phyloP scores from a whole-genome alignment of 2,329 filamentous ascomycete species.

The Monosporascus ibericus region DNA sequence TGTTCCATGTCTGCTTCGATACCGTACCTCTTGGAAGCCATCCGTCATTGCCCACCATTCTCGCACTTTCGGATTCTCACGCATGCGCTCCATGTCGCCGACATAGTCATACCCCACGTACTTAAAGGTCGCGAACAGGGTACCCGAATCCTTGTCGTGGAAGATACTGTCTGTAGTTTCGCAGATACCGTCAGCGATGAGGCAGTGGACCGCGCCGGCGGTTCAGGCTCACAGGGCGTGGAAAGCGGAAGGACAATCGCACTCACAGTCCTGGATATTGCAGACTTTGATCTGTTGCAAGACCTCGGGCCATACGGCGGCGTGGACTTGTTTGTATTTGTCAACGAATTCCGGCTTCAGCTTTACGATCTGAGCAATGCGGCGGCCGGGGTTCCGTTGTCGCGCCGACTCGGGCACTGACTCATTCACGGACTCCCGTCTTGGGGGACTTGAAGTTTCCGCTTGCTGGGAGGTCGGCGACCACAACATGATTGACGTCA shows the following conservation, averaged over 20 bases:
- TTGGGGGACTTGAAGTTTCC: neutral
- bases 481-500: neutral
- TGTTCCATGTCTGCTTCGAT: neutral
- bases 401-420: conserved; percentile 14
- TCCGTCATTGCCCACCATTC: conserved; percentile 83
- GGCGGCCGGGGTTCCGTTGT: conserved; percentile 39
- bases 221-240: neutral
- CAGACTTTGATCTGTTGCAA: conserved; percentile 68
- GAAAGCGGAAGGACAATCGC: neutral
- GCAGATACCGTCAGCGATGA: neutral
- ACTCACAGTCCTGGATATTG: conserved; percentile 66
- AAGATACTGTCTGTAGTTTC: conserved; percentile 60
- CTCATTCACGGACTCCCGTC: neutral
- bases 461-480: neutral
- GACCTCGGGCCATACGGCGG: conserved; percentile 71
- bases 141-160: conserved; percentile 55
- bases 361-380: conserved; percentile 67
- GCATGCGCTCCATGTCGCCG: conserved; percentile 72
- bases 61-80: conserved; percentile 62
- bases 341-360: conserved; percentile 60
- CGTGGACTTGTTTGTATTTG: conserved; percentile 69
- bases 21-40: conserved; percentile 56
- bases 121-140: conserved; percentile 71
- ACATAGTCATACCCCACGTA: conserved; percentile 69
- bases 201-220: neutral